Evolutionary conservation across 2,329 filamentous ascomycete genomes (phyloP).

Genomic region (Curvularia verruculosa): DNA sequence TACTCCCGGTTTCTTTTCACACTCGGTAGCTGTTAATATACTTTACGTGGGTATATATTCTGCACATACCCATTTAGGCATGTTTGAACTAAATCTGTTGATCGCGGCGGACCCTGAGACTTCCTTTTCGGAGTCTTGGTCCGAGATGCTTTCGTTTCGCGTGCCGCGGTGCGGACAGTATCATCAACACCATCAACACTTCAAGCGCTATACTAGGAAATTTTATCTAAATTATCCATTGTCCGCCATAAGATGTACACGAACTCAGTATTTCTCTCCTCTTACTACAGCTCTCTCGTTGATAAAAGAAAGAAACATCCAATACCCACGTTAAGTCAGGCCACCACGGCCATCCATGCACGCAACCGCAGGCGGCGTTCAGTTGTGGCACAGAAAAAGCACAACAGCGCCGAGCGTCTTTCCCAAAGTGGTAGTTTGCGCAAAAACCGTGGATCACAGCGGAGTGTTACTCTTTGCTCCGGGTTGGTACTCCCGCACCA

Average conservation of each 20-base stretch:
- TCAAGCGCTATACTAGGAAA: background rate
- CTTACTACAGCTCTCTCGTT: background rate
- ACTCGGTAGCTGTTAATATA: background rate
- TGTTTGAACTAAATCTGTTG: background rate
- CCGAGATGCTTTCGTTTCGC: background rate
- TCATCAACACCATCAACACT: background rate
- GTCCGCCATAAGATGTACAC: background rate
- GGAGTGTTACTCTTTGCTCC: conserved; percentile 2
- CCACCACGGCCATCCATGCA: background rate
- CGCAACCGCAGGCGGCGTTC: background rate
- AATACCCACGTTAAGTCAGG: background rate
- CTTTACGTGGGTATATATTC: background rate
- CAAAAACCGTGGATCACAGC: conserved; percentile 1
- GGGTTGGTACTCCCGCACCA: conserved; percentile 1
- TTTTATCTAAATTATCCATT: too few species aligned
- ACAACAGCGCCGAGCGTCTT: background rate
- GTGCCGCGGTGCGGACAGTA: background rate
- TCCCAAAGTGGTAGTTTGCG: background rate
- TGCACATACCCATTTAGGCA: background rate
- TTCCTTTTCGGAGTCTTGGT: background rate
- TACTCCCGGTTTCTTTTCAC: background rate
- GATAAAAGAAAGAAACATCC: background rate
- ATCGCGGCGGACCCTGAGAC: background rate
- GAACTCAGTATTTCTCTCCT: background rate
- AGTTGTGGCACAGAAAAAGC: background rate